Conservation (phyloP, 1,284 basidiomycete species). For the Pseudozyma flocculosa region DNA sequence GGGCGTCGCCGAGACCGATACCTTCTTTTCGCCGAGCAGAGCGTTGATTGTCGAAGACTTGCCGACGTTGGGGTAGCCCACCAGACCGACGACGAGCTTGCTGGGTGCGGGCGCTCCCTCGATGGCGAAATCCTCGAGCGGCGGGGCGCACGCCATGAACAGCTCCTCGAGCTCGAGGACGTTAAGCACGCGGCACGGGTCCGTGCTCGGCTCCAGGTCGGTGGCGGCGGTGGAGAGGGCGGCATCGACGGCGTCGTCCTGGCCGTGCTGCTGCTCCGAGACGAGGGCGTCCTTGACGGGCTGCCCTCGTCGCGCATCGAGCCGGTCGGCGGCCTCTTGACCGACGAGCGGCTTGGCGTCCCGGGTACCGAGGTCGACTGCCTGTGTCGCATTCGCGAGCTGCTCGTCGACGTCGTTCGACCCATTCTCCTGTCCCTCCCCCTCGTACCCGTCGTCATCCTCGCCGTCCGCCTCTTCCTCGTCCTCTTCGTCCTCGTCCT, state of each 20-base stretch:
- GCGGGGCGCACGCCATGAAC: constrained; percentile 76
- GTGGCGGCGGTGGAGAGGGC: constrained; percentile 57
- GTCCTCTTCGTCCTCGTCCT: constrained; percentile 57
- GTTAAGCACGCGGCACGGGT: constrained; percentile 76
- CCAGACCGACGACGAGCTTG: constrained; percentile 68
- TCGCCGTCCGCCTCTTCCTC: constrained; percentile 32
- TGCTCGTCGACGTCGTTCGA: constrained; percentile 18
- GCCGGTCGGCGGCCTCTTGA: constrained; percentile 27
- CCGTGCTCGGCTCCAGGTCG: constrained; percentile 60
- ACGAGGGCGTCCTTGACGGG: constrained; percentile 19
- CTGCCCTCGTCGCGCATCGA: constrained; percentile 16
- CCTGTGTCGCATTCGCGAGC: constrained; percentile 14
- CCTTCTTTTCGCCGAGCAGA: constrained; percentile 56
- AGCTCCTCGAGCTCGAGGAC: constrained; percentile 87
- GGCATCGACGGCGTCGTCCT: constrained; percentile 26
- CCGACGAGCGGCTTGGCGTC: constrained; percentile 35
- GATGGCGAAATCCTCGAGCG: constrained; percentile 64
- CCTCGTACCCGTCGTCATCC: constrained; percentile 7
- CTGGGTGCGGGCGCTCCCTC: constrained; percentile 35
- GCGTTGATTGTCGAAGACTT: constrained; percentile 58
- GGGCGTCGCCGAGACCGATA: constrained; percentile 55
- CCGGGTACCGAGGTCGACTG: constrained; percentile 21
- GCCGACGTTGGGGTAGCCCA: constrained; percentile 67
- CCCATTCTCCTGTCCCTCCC: too few relatives aligned
- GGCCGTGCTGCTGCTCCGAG: constrained; percentile 19